Evolutionary conservation across 2,329 filamentous ascomycete genomes (phyloP).

Genomic region (Aspergillus sp.): DNA sequence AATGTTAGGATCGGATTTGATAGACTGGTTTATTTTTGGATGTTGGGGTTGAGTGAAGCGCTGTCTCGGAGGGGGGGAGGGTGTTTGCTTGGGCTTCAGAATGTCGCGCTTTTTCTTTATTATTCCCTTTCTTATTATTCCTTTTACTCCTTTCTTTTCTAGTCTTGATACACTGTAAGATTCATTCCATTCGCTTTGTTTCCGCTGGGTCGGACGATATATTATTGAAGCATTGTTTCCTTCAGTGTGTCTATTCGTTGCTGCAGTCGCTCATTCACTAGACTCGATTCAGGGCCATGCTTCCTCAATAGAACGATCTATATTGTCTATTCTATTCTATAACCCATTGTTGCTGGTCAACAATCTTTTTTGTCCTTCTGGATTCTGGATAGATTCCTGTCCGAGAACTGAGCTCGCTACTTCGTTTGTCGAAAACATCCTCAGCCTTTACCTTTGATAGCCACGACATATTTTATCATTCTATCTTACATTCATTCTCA

Average conservation of each 20-base stretch:
- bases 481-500: constrained; percentile 25
- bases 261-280: constrained; percentile 6
- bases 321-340: constrained; percentile 1
- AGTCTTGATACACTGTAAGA: background rate
- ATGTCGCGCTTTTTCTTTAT: background rate
- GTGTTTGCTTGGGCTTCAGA: background rate
- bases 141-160: no score
- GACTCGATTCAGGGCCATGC: constrained; percentile 10
- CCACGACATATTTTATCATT: background rate
- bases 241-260: background rate
- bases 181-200: background rate
- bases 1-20: background rate
- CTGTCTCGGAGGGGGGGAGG: no score
- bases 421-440: no score
- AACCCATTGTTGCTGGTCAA: constrained; percentile 15
- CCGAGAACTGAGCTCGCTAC: background rate
- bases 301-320: constrained; percentile 6
- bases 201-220: background rate
- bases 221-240: constrained; percentile 2
- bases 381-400: background rate
- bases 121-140: no score
- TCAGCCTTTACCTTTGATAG: no score
- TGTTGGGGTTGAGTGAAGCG: background rate
- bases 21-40: background rate
- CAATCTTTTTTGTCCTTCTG: constrained; percentile 1